phyloP scores from a whole-genome alignment of 495 filamentous ascomycete species.

The Neurospora sp. region DNA sequence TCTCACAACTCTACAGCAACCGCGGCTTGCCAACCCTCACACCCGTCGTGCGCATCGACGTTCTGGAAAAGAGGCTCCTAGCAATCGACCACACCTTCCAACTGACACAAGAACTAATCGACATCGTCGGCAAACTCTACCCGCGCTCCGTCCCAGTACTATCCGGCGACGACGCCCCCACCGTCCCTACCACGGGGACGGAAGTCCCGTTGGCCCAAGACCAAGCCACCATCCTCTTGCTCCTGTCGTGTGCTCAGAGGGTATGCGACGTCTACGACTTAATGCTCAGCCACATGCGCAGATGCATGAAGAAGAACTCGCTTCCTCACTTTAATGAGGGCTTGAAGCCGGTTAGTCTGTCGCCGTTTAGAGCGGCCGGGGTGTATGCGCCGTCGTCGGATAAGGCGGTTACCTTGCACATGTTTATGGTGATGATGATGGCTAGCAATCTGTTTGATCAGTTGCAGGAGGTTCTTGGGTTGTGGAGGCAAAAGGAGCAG shows the following conservation, averaged over 20 bases:
- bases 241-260: conserved; percentile 3
- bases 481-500: background rate
- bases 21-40: background rate
- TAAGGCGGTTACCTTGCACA: background rate
- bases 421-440: conserved; percentile 6
- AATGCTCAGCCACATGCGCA: background rate
- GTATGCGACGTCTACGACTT: conserved; percentile 4
- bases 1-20: background rate
- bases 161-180: background rate
- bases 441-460: conserved; percentile 7
- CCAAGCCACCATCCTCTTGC: conserved; percentile 1
- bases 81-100: conserved; percentile 5
- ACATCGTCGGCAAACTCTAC: conserved; percentile 1
- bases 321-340: background rate
- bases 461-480: conserved; percentile 1
- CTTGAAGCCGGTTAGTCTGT: background rate
- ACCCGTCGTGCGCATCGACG: background rate
- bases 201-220: background rate
- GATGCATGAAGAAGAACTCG: background rate
- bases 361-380: background rate
- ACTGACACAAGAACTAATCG: conserved; percentile 3
- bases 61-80: background rate
- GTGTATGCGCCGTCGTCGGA: background rate
- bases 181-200: background rate
- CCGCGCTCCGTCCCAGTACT: background rate